Evolutionary conservation across 768 basidiomycete species (phyloP).

Genomic region (Gautieria morchelliformis): DNA sequence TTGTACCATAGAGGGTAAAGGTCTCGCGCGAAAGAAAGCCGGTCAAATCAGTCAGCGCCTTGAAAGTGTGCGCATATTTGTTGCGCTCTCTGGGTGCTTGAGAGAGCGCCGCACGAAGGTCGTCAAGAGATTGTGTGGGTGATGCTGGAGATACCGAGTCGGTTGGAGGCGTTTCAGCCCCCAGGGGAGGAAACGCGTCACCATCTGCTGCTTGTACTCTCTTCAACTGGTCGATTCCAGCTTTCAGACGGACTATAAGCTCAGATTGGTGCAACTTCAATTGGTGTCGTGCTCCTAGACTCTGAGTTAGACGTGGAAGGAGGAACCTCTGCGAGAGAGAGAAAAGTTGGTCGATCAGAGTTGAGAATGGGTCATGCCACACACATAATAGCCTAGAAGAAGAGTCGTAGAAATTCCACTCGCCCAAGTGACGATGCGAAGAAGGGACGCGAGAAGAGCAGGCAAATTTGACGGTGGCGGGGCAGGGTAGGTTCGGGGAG

Average conservation of each 20-base stretch:
- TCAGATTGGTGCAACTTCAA: slow-evolving; percentile 50
- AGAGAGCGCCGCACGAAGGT: not conserved
- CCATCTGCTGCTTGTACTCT: slow-evolving; percentile 45
- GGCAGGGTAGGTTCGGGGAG: slow-evolving; percentile 66
- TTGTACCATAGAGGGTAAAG: slow-evolving; percentile 33
- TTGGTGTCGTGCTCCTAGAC: slow-evolving; percentile 51
- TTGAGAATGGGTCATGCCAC: slow-evolving; percentile 13
- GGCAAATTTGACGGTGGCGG: slow-evolving; percentile 62
- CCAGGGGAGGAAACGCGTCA: slow-evolving; percentile 46
- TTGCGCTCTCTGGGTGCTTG: slow-evolving; percentile 13
- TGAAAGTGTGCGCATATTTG: slow-evolving; percentile 50
- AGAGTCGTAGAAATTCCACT: slow-evolving; percentile 51
- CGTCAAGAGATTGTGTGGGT: not conserved
- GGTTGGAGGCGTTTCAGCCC: slow-evolving; percentile 36
- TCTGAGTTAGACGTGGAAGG: slow-evolving; percentile 53
- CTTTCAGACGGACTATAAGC: slow-evolving; percentile 44
- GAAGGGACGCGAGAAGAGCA: slow-evolving; percentile 49
- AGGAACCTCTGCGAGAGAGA: slow-evolving; percentile 45
- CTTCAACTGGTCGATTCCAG: slow-evolving; percentile 47
- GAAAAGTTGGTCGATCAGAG: not conserved
- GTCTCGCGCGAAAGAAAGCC: slow-evolving; percentile 72
- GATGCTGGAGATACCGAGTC: not conserved
- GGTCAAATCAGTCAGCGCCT: slow-evolving; percentile 62
- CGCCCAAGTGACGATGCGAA: slow-evolving; percentile 56
- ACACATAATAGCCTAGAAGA: slow-evolving; percentile 57